phyloP scores from a whole-genome alignment of 768 basidiomycete genomes.

The Trametes villosa region DNA sequence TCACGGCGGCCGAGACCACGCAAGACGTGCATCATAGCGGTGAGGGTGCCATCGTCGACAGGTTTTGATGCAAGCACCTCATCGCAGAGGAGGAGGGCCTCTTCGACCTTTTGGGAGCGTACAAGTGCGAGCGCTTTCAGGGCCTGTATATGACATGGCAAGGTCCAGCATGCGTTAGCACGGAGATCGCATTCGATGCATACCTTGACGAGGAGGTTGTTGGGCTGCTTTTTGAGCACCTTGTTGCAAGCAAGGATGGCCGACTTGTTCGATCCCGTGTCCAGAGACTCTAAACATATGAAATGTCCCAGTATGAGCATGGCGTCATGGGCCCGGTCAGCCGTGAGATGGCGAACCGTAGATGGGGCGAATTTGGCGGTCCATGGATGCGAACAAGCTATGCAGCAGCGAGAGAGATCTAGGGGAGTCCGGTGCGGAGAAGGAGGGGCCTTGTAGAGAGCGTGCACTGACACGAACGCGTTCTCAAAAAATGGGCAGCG shows the following conservation, averaged over 20 bases:
- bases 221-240: constrained; percentile 83
- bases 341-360: constrained; percentile 58
- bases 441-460: constrained; percentile 5
- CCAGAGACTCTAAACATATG: constrained; percentile 68
- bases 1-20: constrained; percentile 73
- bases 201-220: constrained; percentile 73
- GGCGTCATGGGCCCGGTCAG: neutral
- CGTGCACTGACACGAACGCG: constrained; percentile 23
- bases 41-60: constrained; percentile 72
- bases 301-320: constrained; percentile 9
- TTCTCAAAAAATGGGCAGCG: constrained; percentile 27
- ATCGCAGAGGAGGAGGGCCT: constrained; percentile 77
- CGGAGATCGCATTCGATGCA: neutral
- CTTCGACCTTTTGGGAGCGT: constrained; percentile 85
- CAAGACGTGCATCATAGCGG: constrained; percentile 84
- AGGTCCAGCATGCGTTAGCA: neutral
- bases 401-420: neutral
- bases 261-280: constrained; percentile 85
- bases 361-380: constrained; percentile 84
- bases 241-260: constrained; percentile 87
- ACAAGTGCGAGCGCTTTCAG: constrained; percentile 85
- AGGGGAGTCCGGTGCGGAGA: neutral
- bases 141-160: constrained; percentile 49
- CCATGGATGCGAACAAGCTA: constrained; percentile 43
- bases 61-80: constrained; percentile 77